Conservation (phyloP, 495 filamentous ascomycete genomes). For the Trichoderma asperelloides region DNA sequence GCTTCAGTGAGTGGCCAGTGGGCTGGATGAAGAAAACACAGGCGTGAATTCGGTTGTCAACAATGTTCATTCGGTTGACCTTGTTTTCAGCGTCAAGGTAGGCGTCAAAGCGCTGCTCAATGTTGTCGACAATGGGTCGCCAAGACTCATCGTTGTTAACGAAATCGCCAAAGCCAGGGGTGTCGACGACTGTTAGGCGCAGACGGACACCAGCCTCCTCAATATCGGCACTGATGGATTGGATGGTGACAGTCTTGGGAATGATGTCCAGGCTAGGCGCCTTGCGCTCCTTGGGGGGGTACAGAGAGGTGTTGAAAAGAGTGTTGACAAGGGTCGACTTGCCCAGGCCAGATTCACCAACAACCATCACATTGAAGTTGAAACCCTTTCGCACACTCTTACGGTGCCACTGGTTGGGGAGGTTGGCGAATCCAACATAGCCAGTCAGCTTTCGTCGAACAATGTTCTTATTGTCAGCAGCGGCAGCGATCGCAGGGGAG, state of each 20-base stretch:
- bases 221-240: slow-evolving; percentile 97
- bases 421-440: slow-evolving; percentile 96
- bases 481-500: slow-evolving; percentile 37
- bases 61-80: slow-evolving; percentile 98
- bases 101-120: slow-evolving; percentile 95
- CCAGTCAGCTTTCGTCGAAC: slow-evolving; percentile 96
- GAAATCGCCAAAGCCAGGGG: slow-evolving; percentile 96
- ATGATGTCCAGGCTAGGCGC: slow-evolving; percentile 94
- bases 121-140: slow-evolving; percentile 98
- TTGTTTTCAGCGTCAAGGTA: slow-evolving; percentile 99
- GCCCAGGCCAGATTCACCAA: slow-evolving; percentile 98
- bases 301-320: slow-evolving; percentile 97
- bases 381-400: slow-evolving; percentile 99
- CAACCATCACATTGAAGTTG: slow-evolving; percentile 99
- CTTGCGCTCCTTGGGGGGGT: slow-evolving; percentile 96
- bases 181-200: slow-evolving; percentile 93
- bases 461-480: slow-evolving; percentile 90
- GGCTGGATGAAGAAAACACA: slow-evolving; percentile 99
- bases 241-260: slow-evolving; percentile 97
- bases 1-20: slow-evolving; percentile 98
- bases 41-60: slow-evolving; percentile 96
- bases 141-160: slow-evolving; percentile 99
- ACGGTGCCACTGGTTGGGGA: slow-evolving; percentile 99
- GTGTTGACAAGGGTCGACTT: slow-evolving; percentile 99
- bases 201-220: slow-evolving; percentile 98